phyloP scores from a whole-genome alignment of 352 stramenopile species.

The Globisporangium lucens region DNA sequence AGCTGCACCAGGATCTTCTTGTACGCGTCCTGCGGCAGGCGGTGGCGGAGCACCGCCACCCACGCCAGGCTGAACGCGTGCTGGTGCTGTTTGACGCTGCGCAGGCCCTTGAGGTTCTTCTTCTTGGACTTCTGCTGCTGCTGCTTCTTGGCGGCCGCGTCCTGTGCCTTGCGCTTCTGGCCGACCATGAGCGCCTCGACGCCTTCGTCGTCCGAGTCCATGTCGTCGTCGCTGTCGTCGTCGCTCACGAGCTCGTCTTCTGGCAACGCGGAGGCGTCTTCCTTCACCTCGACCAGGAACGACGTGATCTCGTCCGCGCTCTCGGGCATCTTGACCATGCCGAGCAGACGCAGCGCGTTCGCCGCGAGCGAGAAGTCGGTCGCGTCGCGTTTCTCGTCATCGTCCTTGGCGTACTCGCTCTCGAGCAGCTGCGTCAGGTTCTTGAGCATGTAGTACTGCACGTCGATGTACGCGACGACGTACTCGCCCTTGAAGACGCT shows the following conservation, averaged over 20 bases:
- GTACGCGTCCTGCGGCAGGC: constrained; percentile 75
- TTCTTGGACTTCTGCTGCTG: constrained; percentile 21
- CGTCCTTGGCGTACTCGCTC: constrained; percentile 24
- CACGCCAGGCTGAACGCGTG: constrained; percentile 78
- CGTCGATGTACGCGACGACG: constrained; percentile 76
- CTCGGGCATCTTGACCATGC: constrained; percentile 74
- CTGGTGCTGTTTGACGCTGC: constrained; percentile 70
- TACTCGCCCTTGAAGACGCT: constrained; percentile 88
- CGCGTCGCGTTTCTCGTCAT: constrained; percentile 34
- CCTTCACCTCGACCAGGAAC: constrained; percentile 60
- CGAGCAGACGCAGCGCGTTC: constrained; percentile 68
- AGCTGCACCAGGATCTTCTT: constrained; percentile 91
- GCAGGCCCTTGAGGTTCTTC: constrained; percentile 31
- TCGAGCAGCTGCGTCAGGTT: constrained; percentile 66
- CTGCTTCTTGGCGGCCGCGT: constrained; percentile 24
- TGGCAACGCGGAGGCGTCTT: constrained; percentile 11
- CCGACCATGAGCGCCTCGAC: constrained; percentile 22
- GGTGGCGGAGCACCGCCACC: constrained; percentile 75
- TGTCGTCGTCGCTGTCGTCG: constrained; percentile 37
- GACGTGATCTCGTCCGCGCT: constrained; percentile 53
- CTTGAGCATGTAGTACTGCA: constrained; percentile 87
- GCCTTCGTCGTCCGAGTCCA: constrained; percentile 31
- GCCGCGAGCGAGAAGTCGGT: constrained; percentile 51
- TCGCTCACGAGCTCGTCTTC: constrained; percentile 49
- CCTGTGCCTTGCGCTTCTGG: constrained; percentile 52